A percentile compares a stretch with the other conserved stretches of the same genome.
These are phyloP conservation scores for Lepiota venenata DNA, from an alignment of 768 basidiomycete species.

Conservation along the genomic window DNA sequence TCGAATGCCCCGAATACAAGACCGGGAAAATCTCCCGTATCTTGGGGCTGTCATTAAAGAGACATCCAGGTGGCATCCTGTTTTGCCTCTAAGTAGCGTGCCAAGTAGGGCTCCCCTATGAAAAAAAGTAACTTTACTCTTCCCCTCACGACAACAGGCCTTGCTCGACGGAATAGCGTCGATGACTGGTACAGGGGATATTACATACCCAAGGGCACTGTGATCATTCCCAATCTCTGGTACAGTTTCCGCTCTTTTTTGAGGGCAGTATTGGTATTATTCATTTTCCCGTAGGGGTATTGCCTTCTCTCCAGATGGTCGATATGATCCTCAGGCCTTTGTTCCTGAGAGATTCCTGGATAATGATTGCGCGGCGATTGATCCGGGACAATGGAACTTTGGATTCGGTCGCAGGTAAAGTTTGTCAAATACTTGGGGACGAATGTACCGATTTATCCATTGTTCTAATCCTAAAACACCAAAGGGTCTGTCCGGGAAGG, in stretches of 20 bases:
- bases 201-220: slow-evolving; percentile 31
- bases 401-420: slow-evolving; percentile 19
- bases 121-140: no score
- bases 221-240: slow-evolving; percentile 33
- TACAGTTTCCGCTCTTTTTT: slow-evolving; percentile 9
- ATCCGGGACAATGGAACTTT: slow-evolving; percentile 15
- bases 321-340: slow-evolving; percentile 12
- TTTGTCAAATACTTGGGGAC: neutral
- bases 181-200: slow-evolving; percentile 19
- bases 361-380: slow-evolving; percentile 10
- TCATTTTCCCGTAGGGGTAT: slow-evolving; percentile 11
- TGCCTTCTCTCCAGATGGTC: slow-evolving; percentile 1
- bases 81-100: slow-evolving; percentile 33
- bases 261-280: neutral
- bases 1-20: slow-evolving; percentile 14
- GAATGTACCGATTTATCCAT: no score
- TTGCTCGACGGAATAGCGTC: slow-evolving; percentile 11
- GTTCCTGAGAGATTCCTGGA: slow-evolving; percentile 15
- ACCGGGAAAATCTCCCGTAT: slow-evolving; percentile 13
- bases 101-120: no score
- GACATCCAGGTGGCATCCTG: slow-evolving; percentile 40
- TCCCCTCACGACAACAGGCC: no score
- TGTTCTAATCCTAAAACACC: slow-evolving; percentile 1
- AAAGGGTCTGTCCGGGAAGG: slow-evolving; percentile 17
- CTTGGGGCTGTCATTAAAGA: slow-evolving; percentile 40